Conservation (phyloP, 257 asterid genomes). For the Salvia rosmarinus region DNA sequence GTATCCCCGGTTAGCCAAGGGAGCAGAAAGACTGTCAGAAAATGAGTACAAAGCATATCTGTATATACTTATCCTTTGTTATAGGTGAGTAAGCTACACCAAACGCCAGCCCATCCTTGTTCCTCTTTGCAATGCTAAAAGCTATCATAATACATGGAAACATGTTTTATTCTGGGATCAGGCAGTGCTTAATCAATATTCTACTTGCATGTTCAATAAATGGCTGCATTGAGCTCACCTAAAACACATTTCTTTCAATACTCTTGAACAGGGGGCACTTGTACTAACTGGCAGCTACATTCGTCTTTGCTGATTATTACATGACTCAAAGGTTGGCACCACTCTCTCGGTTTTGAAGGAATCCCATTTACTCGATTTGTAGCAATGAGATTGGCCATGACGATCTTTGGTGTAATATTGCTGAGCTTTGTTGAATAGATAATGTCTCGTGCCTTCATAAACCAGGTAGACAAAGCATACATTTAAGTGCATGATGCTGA, state of each 20-base stretch:
- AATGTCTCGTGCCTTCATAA: slow-evolving; percentile 2
- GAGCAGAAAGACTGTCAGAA: slow-evolving; percentile 43
- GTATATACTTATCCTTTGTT: slow-evolving; percentile 30
- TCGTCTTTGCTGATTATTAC: not conserved
- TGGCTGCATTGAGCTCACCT: not conserved
- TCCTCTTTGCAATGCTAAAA: not conserved
- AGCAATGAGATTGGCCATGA: slow-evolving; percentile 5
- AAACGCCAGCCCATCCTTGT: not conserved
- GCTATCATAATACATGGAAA: not conserved
- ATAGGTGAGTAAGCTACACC: slow-evolving; percentile 31
- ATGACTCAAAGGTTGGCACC: slow-evolving; percentile 4
- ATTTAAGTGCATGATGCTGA: not conserved
- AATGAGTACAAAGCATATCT: slow-evolving; percentile 37
- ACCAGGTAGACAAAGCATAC: not conserved
- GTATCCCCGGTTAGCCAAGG: slow-evolving; percentile 46
- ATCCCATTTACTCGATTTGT: not conserved
- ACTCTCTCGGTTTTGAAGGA: slow-evolving; percentile 3
- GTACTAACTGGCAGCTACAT: not conserved
- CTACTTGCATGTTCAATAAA: not conserved
- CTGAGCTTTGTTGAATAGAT: slow-evolving; percentile 7
- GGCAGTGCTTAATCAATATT: not conserved
- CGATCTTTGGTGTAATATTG: slow-evolving; percentile 4
- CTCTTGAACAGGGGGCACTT: slow-evolving; percentile 28
- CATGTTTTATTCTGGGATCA: not conserved
- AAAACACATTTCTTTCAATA: not conserved